Conservation (phyloP, 2,329 filamentous ascomycete genomes). For the Mycogone perniciosa region DNA sequence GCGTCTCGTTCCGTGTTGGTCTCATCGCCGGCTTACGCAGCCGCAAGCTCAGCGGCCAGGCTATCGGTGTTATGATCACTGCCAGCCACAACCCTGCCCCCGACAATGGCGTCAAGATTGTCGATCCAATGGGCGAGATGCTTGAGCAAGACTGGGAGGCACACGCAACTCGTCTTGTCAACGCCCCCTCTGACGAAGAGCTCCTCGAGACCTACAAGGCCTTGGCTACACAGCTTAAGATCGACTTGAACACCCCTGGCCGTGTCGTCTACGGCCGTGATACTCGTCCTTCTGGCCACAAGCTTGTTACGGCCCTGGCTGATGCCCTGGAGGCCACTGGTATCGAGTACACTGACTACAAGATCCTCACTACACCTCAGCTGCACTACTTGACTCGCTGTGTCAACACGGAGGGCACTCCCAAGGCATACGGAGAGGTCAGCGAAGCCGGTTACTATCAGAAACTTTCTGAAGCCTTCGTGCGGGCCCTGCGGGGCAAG, state of each 20-base stretch:
- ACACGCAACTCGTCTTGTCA: constrained; percentile 83
- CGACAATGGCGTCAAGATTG: constrained; percentile 91
- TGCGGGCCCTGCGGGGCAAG: constrained; percentile 69
- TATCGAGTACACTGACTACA: constrained; percentile 74
- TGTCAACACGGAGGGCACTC: constrained; percentile 84
- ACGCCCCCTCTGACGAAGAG: constrained; percentile 67
- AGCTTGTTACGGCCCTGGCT: constrained; percentile 70
- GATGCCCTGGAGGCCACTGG: constrained; percentile 72
- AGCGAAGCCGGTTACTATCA: constrained; percentile 93
- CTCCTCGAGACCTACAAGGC: constrained; percentile 71
- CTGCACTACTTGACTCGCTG: constrained; percentile 94
- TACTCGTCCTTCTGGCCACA: constrained; percentile 85
- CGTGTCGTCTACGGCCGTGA: constrained; percentile 88
- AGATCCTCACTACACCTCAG: constrained; percentile 93
- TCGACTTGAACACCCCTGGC: constrained; percentile 63
- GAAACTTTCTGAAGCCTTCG: constrained; percentile 82
- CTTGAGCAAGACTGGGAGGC: constrained; percentile 91
- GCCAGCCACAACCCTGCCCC: constrained; percentile 85
- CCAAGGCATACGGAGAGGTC: constrained; percentile 79
- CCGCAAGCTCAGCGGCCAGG: constrained; percentile 80
- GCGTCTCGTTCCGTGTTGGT: constrained; percentile 87
- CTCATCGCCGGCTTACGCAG: constrained; percentile 83
- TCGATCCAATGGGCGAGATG: constrained; percentile 98
- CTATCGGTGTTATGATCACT: constrained; percentile 95
- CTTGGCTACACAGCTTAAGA: constrained; percentile 67